Evolutionary conservation across 306 rosid species (phyloP).

Genomic region (Elaeagnus macrophylla): DNA sequence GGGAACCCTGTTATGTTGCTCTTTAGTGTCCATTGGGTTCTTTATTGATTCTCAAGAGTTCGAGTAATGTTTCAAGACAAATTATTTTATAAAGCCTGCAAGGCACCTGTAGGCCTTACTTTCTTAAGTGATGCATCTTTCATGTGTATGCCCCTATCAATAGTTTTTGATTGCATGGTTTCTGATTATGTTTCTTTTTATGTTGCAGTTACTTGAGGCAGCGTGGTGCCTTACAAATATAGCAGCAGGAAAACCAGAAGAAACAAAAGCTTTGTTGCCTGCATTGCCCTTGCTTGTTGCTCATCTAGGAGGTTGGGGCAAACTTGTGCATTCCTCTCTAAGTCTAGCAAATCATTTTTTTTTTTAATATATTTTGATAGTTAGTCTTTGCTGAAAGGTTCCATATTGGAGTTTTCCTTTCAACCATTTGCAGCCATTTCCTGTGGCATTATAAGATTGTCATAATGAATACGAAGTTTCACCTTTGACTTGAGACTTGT

Average conservation of each 20-base stretch:
- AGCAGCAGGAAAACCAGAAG: slow-evolving; percentile 94
- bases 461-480: neutral
- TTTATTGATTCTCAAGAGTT: neutral
- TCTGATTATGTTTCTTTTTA: slow-evolving; percentile 21
- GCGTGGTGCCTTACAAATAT: slow-evolving; percentile 98
- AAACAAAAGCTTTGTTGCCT: slow-evolving; percentile 83
- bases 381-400: neutral
- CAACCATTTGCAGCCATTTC: too few relatives aligned
- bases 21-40: neutral
- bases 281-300: slow-evolving; percentile 85
- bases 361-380: neutral
- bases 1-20: neutral
- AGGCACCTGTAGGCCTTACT: slow-evolving; percentile 4
- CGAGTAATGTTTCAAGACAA: neutral
- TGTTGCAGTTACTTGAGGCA: slow-evolving; percentile 87
- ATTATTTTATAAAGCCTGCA: too few relatives aligned
- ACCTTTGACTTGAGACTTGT: neutral
- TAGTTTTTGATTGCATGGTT: neutral
- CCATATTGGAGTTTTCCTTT: neutral
- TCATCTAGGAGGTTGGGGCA: slow-evolving; percentile 83
- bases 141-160: neutral
- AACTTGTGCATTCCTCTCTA: slow-evolving; percentile 20
- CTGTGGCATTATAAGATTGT: neutral
- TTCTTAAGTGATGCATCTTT: slow-evolving; percentile 1
- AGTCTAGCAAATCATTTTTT: slow-evolving; percentile 6